A percentile compares a stretch with the other conserved stretches of the same genome.
phyloP scores from a whole-genome alignment of 2,329 filamentous ascomycete genomes.

The Ophiostoma sp. region DNA sequence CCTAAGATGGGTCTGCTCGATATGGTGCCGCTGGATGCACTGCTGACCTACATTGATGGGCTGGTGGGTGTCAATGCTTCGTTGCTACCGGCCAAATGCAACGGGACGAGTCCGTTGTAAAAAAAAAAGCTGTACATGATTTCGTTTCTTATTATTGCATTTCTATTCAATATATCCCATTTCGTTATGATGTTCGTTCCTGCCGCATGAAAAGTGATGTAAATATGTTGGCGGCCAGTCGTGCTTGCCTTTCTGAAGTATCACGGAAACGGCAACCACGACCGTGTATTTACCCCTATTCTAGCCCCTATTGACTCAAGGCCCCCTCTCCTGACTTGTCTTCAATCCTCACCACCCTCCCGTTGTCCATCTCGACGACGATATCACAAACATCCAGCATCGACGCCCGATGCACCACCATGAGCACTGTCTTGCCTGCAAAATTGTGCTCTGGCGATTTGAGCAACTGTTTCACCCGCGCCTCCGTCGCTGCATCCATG shows the following conservation, averaged over 20 bases:
- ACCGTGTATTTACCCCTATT: neutral
- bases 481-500: neutral
- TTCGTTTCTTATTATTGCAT: neutral
- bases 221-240: neutral
- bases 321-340: neutral
- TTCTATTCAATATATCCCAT: neutral
- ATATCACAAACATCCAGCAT: conserved; percentile 11
- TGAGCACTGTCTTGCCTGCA: conserved; percentile 11
- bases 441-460: neutral
- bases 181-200: neutral
- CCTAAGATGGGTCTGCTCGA: conserved; percentile 68
- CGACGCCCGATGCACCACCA: conserved; percentile 7
- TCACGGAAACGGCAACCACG: neutral
- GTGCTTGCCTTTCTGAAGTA: neutral
- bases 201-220: neutral
- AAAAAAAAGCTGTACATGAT: neutral
- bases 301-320: neutral
- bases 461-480: neutral
- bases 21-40: conserved; percentile 65
- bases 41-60: conserved; percentile 71
- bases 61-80: conserved; percentile 59
- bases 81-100: conserved; percentile 34
- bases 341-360: neutral
- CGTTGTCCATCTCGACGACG: conserved; percentile 13
- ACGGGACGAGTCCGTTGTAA: conserved; percentile 25